Evolutionary conservation across 306 rosid species (phyloP).

Genomic region (Luffa acutangula): DNA sequence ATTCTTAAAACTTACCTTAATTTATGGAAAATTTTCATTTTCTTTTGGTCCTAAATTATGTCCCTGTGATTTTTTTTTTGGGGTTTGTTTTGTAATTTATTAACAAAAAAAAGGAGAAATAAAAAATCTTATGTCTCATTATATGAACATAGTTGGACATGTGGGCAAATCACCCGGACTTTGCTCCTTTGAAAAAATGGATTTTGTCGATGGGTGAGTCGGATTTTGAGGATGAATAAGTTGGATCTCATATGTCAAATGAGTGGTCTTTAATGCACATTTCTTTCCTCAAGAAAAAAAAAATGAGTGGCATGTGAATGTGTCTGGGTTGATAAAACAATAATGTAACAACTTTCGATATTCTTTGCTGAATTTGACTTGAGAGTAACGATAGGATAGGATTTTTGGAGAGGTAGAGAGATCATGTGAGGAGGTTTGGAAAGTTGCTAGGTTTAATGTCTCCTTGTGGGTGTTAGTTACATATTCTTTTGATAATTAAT

Average conservation of each 20-base stretch:
- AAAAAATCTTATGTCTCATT: not conserved
- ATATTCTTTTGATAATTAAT: too few relatives aligned
- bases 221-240: not conserved
- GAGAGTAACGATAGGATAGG: too few relatives aligned
- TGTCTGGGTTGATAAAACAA: not conserved
- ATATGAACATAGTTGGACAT: not conserved
- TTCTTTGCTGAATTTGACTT: too few relatives aligned
- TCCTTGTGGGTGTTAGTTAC: too few relatives aligned
- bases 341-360: not conserved
- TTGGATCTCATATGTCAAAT: not conserved
- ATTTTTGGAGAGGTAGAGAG: too few relatives aligned
- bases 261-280: too few relatives aligned
- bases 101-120: not conserved
- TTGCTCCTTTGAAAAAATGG: not conserved
- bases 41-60: not conserved
- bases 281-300: too few relatives aligned
- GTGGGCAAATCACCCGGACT: not conserved
- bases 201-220: not conserved
- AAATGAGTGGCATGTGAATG: not conserved
- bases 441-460: too few relatives aligned
- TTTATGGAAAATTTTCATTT: not conserved
- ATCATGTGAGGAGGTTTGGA: too few relatives aligned
- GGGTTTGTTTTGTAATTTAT: too few relatives aligned
- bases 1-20: not conserved
- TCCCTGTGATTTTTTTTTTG: not conserved